Evolutionary conservation across 306 rosid species (phyloP), one percentile per base, ranked within the genome.

Genomic region (Vicia faba): DNA sequence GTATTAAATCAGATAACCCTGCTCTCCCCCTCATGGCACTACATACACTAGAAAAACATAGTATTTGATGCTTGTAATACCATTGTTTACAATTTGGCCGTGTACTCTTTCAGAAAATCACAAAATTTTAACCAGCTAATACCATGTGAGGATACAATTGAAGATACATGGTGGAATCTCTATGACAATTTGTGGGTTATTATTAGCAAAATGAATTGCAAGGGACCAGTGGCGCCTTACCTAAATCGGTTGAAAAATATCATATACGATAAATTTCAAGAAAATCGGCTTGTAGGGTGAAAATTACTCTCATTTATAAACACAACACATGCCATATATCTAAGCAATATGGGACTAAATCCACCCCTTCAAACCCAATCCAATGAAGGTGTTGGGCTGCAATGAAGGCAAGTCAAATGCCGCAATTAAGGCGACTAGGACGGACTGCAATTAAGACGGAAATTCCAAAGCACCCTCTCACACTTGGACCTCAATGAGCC

Each of bases 101-200:
- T 75, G 64, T 66, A n/a, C 31, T 38, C 66, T 78, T 78, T 41
- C 82, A 86, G 93, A 79, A 75, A 77, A 72, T 64, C 78, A 16
- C 73, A 44, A 68, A 79, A 80, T 80, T 68, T 54, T 70, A 82
- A 83, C 73, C 81, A 73, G 80, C 77, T 83, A 71, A 72, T 49
- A 6, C 68, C 66, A 66, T 65, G 66, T 75, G 88, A 79, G 63
- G 86, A 82, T 61, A 48, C 61, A 58, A 74, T 78, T 71, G 95
- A 84, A 70, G 97, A 88, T 69, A 83, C 73, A 46, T 93, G 97
- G 98, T 93, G 97, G 98, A 80, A 64, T 71, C 79, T 88, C 35
- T 93, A 88, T 36, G 98, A 93, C 74, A 84, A 74, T 28, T 69
- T 93, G 80, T 93, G 96, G 98, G 76, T 78, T 72, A 67, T 88